A percentile compares a stretch with the other conserved stretches of the same genome.
These are phyloP conservation scores for Acmispon strigosus DNA, from an alignment of 306 rosid genomes.

Conservation along the genomic window DNA sequence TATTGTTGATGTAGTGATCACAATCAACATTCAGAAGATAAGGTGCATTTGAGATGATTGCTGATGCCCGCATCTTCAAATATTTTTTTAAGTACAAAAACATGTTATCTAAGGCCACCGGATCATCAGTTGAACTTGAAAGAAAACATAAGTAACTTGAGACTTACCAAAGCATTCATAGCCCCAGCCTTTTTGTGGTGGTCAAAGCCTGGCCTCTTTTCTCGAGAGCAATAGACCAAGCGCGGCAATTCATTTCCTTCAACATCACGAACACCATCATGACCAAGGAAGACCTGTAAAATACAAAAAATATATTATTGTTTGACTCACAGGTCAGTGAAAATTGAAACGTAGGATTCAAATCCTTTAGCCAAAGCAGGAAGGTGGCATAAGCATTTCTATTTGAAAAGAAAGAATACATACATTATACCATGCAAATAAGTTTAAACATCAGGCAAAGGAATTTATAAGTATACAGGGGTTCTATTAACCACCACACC, in stretches of 20 bases:
- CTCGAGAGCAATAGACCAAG: conserved; percentile 85
- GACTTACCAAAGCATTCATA: conserved; percentile 84
- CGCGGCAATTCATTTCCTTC: conserved; percentile 93
- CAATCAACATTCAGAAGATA: conserved; percentile 88
- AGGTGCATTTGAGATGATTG: conserved; percentile 84
- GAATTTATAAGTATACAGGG: neutral
- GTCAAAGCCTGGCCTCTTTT: conserved; percentile 94
- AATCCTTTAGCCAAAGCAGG: neutral
- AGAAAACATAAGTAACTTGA: neutral
- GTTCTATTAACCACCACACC: neutral
- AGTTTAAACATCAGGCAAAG: neutral
- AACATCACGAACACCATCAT: conserved; percentile 69
- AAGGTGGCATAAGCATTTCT: neutral
- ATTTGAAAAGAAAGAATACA: neutral
- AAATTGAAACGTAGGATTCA: neutral
- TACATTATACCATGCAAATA: neutral
- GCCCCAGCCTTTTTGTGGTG: conserved; percentile 99
- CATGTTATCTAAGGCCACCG: neutral
- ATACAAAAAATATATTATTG: neutral
- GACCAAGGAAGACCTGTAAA: conserved; percentile 81
- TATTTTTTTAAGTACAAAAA: conserved; percentile 8
- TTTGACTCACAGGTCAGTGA: neutral
- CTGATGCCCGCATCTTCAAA: conserved; percentile 76
- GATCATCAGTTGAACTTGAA: neutral
- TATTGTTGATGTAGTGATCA: conserved; percentile 96